Evolutionary conservation across 2,329 filamentous ascomycete genomes (phyloP).

Genomic region (Stylonectria norvegica): DNA sequence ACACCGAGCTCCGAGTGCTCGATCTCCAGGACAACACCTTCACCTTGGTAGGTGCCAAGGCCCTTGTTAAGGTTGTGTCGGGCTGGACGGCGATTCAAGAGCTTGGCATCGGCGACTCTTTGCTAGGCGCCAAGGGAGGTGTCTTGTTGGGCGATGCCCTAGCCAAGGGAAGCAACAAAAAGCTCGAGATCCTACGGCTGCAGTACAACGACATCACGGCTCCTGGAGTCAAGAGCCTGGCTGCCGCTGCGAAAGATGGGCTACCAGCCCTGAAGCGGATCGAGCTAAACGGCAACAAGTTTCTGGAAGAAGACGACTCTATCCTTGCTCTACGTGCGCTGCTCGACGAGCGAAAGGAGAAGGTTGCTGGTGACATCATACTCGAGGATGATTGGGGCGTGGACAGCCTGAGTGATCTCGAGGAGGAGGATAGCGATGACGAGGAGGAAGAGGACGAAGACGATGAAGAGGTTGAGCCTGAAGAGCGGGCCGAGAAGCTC

Average conservation of each 20-base stretch:
- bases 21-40: constrained; percentile 99
- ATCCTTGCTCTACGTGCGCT: constrained; percentile 67
- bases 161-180: constrained; percentile 69
- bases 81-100: constrained; percentile 76
- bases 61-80: constrained; percentile 70
- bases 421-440: constrained; percentile 68
- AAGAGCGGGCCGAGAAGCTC: constrained; percentile 66
- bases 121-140: constrained; percentile 75
- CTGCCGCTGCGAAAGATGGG: constrained; percentile 61
- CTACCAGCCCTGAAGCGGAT: constrained; percentile 79
- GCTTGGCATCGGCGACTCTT: constrained; percentile 83
- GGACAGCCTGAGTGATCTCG: constrained; percentile 82
- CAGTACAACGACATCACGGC: constrained; percentile 94
- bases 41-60: constrained; percentile 73
- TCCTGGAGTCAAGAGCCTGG: constrained; percentile 67
- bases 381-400: constrained; percentile 81
- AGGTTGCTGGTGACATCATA: constrained; percentile 60
- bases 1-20: constrained; percentile 66
- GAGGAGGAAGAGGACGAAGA: constrained; percentile 68
- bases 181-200: constrained; percentile 75
- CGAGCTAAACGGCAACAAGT: constrained; percentile 95
- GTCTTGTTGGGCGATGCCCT: constrained; percentile 71
- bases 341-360: constrained; percentile 75
- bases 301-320: constrained; percentile 76
- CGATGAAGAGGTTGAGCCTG: constrained; percentile 49